Evolutionary conservation across 1,284 basidiomycete genomes (phyloP).

Genomic region (Pyrrhoderma noxium): DNA sequence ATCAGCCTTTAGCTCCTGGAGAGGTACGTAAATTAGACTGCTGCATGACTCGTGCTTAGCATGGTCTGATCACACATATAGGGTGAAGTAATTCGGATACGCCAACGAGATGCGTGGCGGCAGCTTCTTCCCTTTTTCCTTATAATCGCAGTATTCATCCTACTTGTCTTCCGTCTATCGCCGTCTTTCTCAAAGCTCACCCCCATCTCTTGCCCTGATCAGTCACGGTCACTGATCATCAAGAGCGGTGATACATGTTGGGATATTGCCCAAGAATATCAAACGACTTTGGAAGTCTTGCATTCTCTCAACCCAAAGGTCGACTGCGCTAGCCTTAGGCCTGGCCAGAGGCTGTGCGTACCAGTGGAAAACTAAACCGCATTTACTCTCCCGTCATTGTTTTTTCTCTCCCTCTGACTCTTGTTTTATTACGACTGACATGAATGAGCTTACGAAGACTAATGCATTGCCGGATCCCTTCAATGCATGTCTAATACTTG

Average conservation of each 20-base stretch:
- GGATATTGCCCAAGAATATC: constrained; percentile 48
- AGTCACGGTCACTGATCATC: constrained; percentile 42
- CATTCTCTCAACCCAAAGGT: constrained; percentile 46
- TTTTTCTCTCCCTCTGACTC: constrained; percentile 13
- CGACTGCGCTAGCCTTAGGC: constrained; percentile 49
- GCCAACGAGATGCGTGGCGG: constrained; percentile 26
- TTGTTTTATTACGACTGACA: too few species aligned
- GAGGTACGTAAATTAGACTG: constrained; percentile 35
- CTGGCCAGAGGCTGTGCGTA: constrained; percentile 55
- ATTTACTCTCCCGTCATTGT: not conserved
- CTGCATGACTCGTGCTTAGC: constrained; percentile 3
- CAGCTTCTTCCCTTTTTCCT: constrained; percentile 69
- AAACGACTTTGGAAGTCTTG: constrained; percentile 48
- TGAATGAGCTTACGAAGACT: constrained; percentile 2
- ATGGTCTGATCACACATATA: constrained; percentile 4
- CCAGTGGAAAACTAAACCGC: constrained; percentile 30
- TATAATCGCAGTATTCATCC: constrained; percentile 54
- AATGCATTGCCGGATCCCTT: constrained; percentile 28
- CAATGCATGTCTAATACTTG: not conserved
- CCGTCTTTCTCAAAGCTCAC: constrained; percentile 33
- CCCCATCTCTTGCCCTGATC: constrained; percentile 39
- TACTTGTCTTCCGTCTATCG: constrained; percentile 56
- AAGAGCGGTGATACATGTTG: constrained; percentile 64
- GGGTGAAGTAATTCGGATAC: constrained; percentile 12
- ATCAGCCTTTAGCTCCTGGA: constrained; percentile 45